Evolutionary conservation across 129 eudicot genomes (phyloP).

Genomic region (Oenanthe sinensis): DNA sequence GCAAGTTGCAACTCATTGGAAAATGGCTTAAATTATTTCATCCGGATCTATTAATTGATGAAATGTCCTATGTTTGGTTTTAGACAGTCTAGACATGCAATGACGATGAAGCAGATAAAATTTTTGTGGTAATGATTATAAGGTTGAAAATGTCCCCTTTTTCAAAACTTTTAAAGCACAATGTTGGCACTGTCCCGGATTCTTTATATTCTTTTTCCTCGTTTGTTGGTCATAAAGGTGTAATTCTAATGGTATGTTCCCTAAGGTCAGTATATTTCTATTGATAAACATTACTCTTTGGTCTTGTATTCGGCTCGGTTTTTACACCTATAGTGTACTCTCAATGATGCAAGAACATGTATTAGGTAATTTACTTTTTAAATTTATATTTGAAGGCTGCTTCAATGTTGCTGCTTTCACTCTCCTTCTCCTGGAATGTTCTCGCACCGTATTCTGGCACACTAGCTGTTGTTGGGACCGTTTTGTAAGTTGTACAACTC

Average conservation of each 20-base stretch:
- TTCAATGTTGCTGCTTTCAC: constrained; percentile 89
- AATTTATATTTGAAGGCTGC: constrained; percentile 54
- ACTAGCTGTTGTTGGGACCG: constrained; percentile 85
- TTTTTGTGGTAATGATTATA: neutral
- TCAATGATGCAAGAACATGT: neutral
- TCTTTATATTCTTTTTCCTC: neutral
- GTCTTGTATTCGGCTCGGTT: neutral
- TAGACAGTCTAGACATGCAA: neutral
- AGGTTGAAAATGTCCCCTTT: neutral
- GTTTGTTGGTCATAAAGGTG: neutral
- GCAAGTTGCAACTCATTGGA: neutral
- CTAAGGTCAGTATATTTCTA: neutral
- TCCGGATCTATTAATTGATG: neutral
- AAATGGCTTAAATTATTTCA: neutral
- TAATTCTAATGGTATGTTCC: neutral
- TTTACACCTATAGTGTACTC: neutral
- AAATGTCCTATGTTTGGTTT: neutral
- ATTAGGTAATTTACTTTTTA: neutral
- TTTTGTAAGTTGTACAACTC: constrained; percentile 49
- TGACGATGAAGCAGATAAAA: neutral
- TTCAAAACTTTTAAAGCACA: neutral
- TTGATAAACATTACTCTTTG: neutral
- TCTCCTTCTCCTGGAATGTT: constrained; percentile 68
- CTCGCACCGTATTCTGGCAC: constrained; percentile 84
- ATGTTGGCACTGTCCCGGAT: neutral